A percentile compares a stretch with the other conserved stretches of the same genome.
Evolutionary conservation across 495 filamentous ascomycete genomes (phyloP).

Genomic region (Penicillium bialowiezense): DNA sequence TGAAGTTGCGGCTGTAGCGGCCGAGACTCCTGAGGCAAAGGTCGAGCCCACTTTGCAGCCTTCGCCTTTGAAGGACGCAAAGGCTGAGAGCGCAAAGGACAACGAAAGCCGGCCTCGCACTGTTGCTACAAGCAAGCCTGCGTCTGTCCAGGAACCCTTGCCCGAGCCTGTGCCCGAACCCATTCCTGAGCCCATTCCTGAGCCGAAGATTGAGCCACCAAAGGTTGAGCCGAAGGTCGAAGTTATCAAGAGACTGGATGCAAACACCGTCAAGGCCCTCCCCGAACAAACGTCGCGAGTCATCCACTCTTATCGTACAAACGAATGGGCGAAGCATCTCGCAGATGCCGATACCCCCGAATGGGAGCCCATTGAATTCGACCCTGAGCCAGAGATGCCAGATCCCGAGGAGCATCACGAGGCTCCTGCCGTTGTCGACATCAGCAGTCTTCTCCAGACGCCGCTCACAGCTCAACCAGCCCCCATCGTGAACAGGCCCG

Average conservation of each 20-base stretch:
- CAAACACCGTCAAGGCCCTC: constrained; percentile 34
- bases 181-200: not conserved
- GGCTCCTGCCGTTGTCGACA: constrained; percentile 56
- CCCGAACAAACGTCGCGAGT: constrained; percentile 59
- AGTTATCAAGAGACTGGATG: constrained; percentile 30
- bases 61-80: not conserved
- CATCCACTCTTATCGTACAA: constrained; percentile 80
- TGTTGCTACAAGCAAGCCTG: not conserved
- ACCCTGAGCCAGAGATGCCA: constrained; percentile 26
- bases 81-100: not conserved
- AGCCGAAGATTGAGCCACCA: not conserved
- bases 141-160: not conserved
- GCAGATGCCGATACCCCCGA: constrained; percentile 73
- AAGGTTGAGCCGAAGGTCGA: constrained; percentile 13
- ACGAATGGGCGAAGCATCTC: constrained; percentile 95
- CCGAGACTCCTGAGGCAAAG: not conserved
- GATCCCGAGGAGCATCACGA: constrained; percentile 39
- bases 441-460: constrained; percentile 69
- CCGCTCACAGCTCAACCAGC: constrained; percentile 46
- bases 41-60: not conserved
- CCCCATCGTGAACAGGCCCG: constrained; percentile 31
- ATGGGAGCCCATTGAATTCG: constrained; percentile 55
- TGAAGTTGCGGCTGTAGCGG: not conserved
- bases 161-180: not conserved
- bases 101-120: not conserved